Evolutionary conservation across 2,329 filamentous ascomycete genomes (phyloP).

Genomic region (Dactylellina haptotyla): DNA sequence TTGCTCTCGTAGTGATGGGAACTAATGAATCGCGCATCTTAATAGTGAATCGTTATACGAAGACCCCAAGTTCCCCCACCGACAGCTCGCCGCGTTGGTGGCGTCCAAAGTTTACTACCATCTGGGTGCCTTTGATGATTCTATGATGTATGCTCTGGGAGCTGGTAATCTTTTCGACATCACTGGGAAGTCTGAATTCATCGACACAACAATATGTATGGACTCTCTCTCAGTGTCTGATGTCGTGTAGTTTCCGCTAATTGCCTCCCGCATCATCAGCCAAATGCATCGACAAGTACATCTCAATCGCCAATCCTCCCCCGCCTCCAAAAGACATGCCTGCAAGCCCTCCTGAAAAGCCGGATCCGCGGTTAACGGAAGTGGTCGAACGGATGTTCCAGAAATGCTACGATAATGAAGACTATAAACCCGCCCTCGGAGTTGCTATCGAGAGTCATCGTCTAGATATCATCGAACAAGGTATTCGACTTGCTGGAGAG

Average conservation of each 20-base stretch:
- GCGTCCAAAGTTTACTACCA: slow-evolving; percentile 99
- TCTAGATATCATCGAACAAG: slow-evolving; percentile 82
- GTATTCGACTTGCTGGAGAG: slow-evolving; percentile 83
- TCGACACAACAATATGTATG: slow-evolving; percentile 93
- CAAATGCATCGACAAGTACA: slow-evolving; percentile 98
- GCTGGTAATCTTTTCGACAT: slow-evolving; percentile 95
- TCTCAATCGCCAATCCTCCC: slow-evolving; percentile 71
- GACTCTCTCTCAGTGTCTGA: slow-evolving; percentile 30
- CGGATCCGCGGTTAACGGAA: slow-evolving; percentile 69
- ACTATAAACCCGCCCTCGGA: slow-evolving; percentile 94
- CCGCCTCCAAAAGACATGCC: slow-evolving; percentile 51
- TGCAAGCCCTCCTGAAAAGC: slow-evolving; percentile 49
- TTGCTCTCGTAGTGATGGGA: slow-evolving; percentile 13
- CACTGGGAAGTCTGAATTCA: slow-evolving; percentile 89
- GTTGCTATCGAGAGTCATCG: slow-evolving; percentile 96
- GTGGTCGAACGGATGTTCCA: slow-evolving; percentile 92
- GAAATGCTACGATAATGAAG: slow-evolving; percentile 82
- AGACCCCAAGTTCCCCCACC: slow-evolving; percentile 92
- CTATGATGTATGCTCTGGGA: slow-evolving; percentile 96
- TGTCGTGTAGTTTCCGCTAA: slow-evolving; percentile 3
- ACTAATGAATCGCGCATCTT: slow-evolving; percentile 20
- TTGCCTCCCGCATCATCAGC: slow-evolving; percentile 63
- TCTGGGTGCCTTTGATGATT: slow-evolving; percentile 98
- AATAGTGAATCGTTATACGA: slow-evolving; percentile 93
- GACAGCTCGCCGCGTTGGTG: slow-evolving; percentile 91